Base-by-base conservation (phyloP, 1,284 basidiomycete genomes). In the Ceratobasidium sp. region DNA sequence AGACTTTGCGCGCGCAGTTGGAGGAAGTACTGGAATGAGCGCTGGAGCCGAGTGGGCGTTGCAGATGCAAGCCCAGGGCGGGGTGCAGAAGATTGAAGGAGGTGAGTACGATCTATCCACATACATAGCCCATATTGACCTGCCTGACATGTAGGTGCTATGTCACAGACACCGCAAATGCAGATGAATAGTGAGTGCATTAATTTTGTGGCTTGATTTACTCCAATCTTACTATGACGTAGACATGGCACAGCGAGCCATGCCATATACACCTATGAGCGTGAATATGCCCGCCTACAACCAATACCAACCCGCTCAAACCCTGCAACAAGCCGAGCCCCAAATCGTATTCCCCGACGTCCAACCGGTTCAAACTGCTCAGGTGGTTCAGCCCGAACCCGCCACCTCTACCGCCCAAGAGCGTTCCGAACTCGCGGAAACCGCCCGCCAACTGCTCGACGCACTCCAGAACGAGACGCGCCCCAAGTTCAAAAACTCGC, bases 401-500 rank as follows among this genome's bases (percentile, higher is more conserved):
- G 22, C 48, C 27, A 29, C 29, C 16, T 27, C 53, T 8, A 69
- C 31, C 16, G 9, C 51, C 22, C 3, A 37, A 34, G 65, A 69
- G 14, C 65, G 65, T n/a, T 69, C 65, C 34, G 65, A 69, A 22
- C 65, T 69, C 13, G 65, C 65, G 41, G 65, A 69, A 58, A 69
- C 65, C 9, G 65, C 65, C 8, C 65, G 65, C n/a, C 65, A 69
- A 51, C 22, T 69, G 13, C 34, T 73, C 43, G 29, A 62, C 48
- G 56, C 69, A 43, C 69, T 62, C 41, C 56, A 73, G 29, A 56
- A 63, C 27, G 61, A 74, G 39, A 69, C 65, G 1, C 31, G 65
- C 13, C 65, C 91, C 54, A 98, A 98, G 81, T 95, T 98, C 81
- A 87, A 90, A 80, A 88, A 96, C 65, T 96, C 94, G 81, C 86